Percentiles rank a stretch among this genome's conserved stretches.
Evolutionary conservation across 2,329 filamentous ascomycete species (phyloP).

Genomic region (Fusarium praegraminearum): DNA sequence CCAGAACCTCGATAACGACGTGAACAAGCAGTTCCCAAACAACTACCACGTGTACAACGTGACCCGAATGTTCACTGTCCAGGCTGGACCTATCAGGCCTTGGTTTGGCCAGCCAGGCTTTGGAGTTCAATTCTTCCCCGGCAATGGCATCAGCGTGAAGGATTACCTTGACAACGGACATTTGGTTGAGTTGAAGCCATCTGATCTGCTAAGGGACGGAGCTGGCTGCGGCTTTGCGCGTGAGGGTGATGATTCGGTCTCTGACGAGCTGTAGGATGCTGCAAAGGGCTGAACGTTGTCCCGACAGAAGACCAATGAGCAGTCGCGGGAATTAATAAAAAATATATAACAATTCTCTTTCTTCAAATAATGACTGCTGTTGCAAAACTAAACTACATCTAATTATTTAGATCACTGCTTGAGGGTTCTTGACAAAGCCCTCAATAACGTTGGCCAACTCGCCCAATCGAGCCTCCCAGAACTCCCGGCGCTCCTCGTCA

Average conservation of each 20-base stretch:
- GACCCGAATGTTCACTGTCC: slow-evolving; percentile 16
- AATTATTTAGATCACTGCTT: slow-evolving; percentile 15
- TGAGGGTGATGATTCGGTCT: neutral
- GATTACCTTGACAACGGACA: slow-evolving; percentile 12
- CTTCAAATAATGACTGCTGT: neutral
- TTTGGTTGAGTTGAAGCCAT: neutral
- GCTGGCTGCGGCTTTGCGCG: slow-evolving; percentile 21
- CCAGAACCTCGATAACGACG: slow-evolving; percentile 12
- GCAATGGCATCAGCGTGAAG: slow-evolving; percentile 7
- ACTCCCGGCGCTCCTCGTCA: slow-evolving; percentile 44
- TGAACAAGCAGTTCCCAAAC: slow-evolving; percentile 18
- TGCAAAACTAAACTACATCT: neutral
- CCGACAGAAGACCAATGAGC: no score
- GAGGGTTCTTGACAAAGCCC: slow-evolving; percentile 27
- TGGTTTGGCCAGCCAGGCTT: slow-evolving; percentile 36
- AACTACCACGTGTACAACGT: slow-evolving; percentile 35
- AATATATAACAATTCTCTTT: no score
- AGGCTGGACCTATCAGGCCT: slow-evolving; percentile 26
- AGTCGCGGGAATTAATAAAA: no score
- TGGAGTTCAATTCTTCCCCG: slow-evolving; percentile 32
- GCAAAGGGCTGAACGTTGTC: neutral
- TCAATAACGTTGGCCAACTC: slow-evolving; percentile 41
- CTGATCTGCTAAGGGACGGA: neutral
- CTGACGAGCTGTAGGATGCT: neutral
- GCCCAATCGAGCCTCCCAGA: slow-evolving; percentile 45